phyloP scores from a whole-genome alignment of 208 protist genomes.

The Wallacemonas sp. region DNA sequence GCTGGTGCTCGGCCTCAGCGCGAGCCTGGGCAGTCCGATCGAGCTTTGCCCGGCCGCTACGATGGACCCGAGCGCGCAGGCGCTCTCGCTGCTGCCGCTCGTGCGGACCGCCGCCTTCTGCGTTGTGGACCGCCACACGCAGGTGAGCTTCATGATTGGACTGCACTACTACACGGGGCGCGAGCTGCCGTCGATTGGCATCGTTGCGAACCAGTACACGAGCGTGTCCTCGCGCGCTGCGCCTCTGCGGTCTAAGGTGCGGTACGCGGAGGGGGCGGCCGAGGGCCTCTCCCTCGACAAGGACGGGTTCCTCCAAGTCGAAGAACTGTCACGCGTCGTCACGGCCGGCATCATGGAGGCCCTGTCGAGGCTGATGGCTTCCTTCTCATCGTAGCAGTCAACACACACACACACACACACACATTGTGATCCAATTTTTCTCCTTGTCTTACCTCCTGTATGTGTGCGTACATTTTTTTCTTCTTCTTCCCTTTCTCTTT shows the following conservation, averaged over 20 bases:
- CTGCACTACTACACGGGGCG: conserved; percentile 46
- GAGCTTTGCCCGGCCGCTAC: conserved; percentile 22
- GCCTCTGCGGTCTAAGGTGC: conserved; percentile 31
- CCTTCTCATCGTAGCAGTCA: conserved; percentile 18
- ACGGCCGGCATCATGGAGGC: conserved; percentile 28
- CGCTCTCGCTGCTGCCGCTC: background rate
- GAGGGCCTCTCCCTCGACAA: conserved; percentile 15
- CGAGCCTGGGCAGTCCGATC: conserved; percentile 41
- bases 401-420: background rate
- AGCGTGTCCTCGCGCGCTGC: conserved; percentile 8
- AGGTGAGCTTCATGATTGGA: conserved; percentile 38
- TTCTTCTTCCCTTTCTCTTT: conserved; percentile 10
- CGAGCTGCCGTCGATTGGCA: conserved; percentile 43
- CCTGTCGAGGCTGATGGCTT: conserved; percentile 34
- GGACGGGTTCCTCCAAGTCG: conserved; percentile 33
- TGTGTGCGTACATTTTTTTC: background rate
- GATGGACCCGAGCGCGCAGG: background rate
- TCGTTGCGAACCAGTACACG: conserved; percentile 44
- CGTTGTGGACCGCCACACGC: conserved; percentile 37
- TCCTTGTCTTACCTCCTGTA: too few species aligned
- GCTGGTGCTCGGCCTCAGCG: conserved; percentile 31
- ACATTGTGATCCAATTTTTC: too few species aligned
- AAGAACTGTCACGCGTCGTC: conserved; percentile 25
- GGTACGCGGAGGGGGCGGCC: conserved; percentile 25
- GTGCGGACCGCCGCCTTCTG: conserved; percentile 40